phyloP scores from a whole-genome alignment of 495 filamentous ascomycete genomes.

The Corynascus novoguineensis region DNA sequence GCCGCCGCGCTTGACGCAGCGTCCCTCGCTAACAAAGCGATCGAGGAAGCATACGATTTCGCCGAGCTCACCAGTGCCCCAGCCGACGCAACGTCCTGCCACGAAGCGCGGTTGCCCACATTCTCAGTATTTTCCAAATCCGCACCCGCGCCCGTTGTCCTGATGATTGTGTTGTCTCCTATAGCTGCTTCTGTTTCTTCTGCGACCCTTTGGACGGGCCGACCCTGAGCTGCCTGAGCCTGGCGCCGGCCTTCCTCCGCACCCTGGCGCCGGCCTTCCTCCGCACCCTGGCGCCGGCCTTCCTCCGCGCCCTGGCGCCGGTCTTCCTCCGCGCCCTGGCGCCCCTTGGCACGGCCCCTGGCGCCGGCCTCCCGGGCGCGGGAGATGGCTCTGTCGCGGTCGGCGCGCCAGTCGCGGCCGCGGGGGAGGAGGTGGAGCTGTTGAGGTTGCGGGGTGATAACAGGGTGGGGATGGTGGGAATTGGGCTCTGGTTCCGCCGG shows the following conservation, averaged over 20 bases:
- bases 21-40: not conserved
- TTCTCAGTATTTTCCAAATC: too few species aligned
- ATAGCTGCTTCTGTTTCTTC: too few species aligned
- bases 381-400: conserved; percentile 2
- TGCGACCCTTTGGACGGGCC: too few species aligned
- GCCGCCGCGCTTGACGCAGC: not conserved
- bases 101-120: too few species aligned
- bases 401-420: conserved; percentile 4
- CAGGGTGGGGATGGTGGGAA: not conserved
- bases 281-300: too few species aligned
- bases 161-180: too few species aligned
- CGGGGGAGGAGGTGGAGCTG: not conserved
- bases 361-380: not conserved
- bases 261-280: too few species aligned
- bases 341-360: not conserved
- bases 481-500: too few species aligned
- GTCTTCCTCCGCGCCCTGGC: not conserved
- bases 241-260: not conserved
- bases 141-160: not conserved
- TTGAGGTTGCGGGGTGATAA: not conserved
- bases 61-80: not conserved
- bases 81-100: conserved; percentile 5
- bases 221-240: not conserved
- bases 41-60: not conserved
- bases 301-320: not conserved